phyloP scores from a whole-genome alignment of 192 early-diverging fungal genomes.

The Coemansia sp. region DNA sequence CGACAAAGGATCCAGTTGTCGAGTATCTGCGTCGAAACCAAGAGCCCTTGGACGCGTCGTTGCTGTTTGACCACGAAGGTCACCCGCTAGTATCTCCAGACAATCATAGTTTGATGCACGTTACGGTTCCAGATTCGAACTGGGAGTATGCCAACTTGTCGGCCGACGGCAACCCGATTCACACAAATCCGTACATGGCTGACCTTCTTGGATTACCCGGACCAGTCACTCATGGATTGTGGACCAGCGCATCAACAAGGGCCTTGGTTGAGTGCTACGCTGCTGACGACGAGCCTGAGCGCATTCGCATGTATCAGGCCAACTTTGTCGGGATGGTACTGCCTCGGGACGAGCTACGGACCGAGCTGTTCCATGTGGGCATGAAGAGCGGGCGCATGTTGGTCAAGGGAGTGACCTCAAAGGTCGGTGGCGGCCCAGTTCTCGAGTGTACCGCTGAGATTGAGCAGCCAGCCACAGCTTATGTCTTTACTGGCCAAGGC shows the following conservation, averaged over 20 bases:
- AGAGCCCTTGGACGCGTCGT: conserved; percentile 63
- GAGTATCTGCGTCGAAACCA: conserved; percentile 80
- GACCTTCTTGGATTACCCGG: conserved; percentile 83
- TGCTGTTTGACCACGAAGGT: conserved; percentile 80
- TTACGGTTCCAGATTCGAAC: conserved; percentile 74
- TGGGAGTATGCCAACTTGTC: conserved; percentile 76
- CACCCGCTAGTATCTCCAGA: conserved; percentile 4
- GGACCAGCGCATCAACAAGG: conserved; percentile 88
- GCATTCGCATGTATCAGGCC: conserved; percentile 77
- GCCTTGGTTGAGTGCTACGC: conserved; percentile 89
- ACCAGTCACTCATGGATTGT: conserved; percentile 94
- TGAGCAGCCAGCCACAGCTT: conserved; percentile 86
- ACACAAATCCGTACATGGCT: conserved; percentile 92
- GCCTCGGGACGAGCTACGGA: conserved; percentile 80
- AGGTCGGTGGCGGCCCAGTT: conserved; percentile 69
- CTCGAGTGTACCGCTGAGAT: conserved; percentile 84
- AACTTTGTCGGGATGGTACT: conserved; percentile 91
- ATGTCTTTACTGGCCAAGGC: conserved; percentile 97
- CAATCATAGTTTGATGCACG: background rate
- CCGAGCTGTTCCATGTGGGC: conserved; percentile 85
- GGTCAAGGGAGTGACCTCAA: conserved; percentile 83
- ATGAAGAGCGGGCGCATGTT: conserved; percentile 93
- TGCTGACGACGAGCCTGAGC: conserved; percentile 84
- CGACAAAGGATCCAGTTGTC: conserved; percentile 79
- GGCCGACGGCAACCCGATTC: conserved; percentile 90